phyloP scores from a whole-genome alignment of 1,284 basidiomycete species.

The Lignosus rhinocerotis region DNA sequence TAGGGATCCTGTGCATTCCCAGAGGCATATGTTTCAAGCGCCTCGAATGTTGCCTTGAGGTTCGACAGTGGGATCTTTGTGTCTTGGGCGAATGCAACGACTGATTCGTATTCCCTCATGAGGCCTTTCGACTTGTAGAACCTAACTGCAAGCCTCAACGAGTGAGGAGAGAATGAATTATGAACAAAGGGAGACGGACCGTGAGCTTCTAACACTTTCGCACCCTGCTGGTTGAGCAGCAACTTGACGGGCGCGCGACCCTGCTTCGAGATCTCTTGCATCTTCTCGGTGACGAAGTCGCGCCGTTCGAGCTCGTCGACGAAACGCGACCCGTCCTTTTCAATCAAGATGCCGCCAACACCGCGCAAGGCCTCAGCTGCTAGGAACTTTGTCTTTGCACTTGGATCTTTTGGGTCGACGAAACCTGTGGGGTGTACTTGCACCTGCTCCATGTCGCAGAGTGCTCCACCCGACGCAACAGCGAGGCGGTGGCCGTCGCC shows the following conservation, averaged over 20 bases:
- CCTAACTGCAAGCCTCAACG: conserved; percentile 73
- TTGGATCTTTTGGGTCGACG: conserved; percentile 93
- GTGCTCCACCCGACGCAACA: conserved; percentile 82
- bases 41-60: conserved; percentile 90
- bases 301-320: conserved; percentile 97
- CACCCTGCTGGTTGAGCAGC: conserved; percentile 87
- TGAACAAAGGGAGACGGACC: not conserved
- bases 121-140: conserved; percentile 90
- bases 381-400: conserved; percentile 93
- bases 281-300: conserved; percentile 92
- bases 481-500: conserved; percentile 95
- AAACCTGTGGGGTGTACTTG: conserved; percentile 96
- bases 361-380: conserved; percentile 97
- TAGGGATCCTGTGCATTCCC: conserved; percentile 91
- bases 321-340: conserved; percentile 90
- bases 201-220: conserved; percentile 81
- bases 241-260: conserved; percentile 85
- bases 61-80: conserved; percentile 78
- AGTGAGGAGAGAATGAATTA: not conserved
- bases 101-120: conserved; percentile 92
- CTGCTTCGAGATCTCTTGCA: conserved; percentile 90
- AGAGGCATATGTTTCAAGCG: conserved; percentile 77
- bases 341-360: conserved; percentile 91
- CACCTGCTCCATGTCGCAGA: conserved; percentile 96
- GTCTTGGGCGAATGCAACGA: conserved; percentile 91